Base-by-base conservation (phyloP, 1,284 basidiomycete genomes). In the Austroboletus niveus region DNA sequence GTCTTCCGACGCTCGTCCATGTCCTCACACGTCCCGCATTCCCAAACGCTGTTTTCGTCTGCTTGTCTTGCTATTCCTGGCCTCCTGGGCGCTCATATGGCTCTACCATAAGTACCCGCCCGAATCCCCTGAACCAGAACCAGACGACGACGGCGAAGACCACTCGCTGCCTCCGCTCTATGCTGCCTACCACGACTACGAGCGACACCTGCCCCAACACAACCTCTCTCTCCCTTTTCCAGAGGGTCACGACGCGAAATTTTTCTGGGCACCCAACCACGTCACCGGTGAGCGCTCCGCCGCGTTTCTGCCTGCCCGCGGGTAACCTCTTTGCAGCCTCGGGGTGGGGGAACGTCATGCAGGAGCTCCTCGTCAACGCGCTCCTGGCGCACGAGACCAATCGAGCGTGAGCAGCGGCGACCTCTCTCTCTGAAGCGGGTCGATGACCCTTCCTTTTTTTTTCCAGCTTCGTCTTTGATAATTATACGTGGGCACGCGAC, bases 301-400 rank as follows among this genome's bases (percentile, higher is more conserved):
- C 10, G 4, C 2, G 1, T n/a, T 11, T 14, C n/a, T 6, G 22
- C 40, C 14, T 5, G 34, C 49, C 11, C 7, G 24, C 22, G 29
- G 10, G n/a, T 15, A 20, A n/a, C 51, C 35, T 36, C 20, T 27
- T 47, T 20, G 27, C 56, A 76, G 77, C 59, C 12, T 71, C 73
- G 34, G 82, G 82, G 4, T 84, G 81, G 81, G 81, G 81, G 8
- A 84, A 84, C 51, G 72, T 66, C 4, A 72, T 84, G 69, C 78
- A 84, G 51, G 81, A 82, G 54, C 72, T 78, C 57, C 49, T 82
- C 6, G 57, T 82, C 47, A 76, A 77, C 52, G 70, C 79, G 0
- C 70, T 79, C 45, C 61, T 84, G 1, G 78, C 82, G 0, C 71
- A 76, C 45, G 62, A 68, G 20, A 63, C 78, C 0, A 70, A 72